phyloP scores from a whole-genome alignment of 257 asterid species.

The Leptodermis oblonga region DNA sequence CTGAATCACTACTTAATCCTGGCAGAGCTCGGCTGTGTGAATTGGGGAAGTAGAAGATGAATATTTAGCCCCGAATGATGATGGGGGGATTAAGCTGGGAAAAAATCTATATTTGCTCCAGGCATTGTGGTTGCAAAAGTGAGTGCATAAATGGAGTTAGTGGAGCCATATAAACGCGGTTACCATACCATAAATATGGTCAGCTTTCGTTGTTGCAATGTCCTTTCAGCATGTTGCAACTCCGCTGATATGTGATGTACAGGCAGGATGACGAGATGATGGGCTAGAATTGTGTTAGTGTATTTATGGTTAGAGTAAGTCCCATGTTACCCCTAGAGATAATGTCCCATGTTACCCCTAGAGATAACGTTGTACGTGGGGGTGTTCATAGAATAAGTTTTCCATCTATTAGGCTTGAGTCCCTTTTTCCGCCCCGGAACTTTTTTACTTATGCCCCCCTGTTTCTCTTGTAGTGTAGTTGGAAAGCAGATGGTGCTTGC shows the following conservation, averaged over 20 bases:
- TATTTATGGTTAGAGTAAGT: background rate
- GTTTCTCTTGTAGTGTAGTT: background rate
- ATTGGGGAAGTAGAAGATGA: constrained; percentile 26
- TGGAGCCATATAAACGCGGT: background rate
- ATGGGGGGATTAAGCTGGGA: background rate
- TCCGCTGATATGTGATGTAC: constrained; percentile 9
- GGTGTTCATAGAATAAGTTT: too few relatives aligned
- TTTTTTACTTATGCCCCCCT: too few relatives aligned
- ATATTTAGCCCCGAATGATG: background rate
- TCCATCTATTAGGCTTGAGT: too few relatives aligned
- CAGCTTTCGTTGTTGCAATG: background rate
- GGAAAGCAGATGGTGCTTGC: background rate
- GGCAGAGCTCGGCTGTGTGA: constrained; percentile 83
- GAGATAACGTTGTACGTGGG: too few relatives aligned
- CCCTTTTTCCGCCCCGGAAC: too few relatives aligned
- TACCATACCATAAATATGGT: constrained; percentile 1
- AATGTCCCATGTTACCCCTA: too few relatives aligned
- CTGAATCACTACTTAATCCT: constrained; percentile 88
- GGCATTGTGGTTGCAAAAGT: background rate
- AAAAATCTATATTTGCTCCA: background rate
- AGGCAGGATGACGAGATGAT: background rate
- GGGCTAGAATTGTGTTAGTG: background rate
- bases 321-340: background rate
- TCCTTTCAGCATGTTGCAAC: background rate
- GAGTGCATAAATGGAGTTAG: background rate